A percentile compares a stretch with the other conserved stretches of the same genome.
Conservation (phyloP, 768 basidiomycete genomes). For the Naematelia encephala region DNA sequence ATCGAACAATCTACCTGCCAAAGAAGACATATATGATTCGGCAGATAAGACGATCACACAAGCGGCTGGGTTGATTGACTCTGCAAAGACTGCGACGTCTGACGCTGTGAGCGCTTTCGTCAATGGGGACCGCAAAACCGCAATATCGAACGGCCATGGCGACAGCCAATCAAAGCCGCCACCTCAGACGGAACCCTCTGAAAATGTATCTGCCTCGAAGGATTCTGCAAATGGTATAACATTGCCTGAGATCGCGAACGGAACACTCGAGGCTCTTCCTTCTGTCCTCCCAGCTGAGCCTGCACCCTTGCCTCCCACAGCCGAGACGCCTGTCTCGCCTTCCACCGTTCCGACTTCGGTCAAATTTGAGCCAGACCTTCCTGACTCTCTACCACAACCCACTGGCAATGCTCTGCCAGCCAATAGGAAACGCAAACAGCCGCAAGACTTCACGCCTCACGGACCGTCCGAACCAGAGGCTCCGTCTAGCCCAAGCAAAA, state of each 20-base stretch:
- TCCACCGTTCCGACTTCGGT: constrained; percentile 9
- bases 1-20: background rate
- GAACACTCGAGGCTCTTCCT: background rate
- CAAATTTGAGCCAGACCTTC: constrained; percentile 31
- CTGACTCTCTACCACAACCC: constrained; percentile 27
- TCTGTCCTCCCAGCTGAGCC: background rate
- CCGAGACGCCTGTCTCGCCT: constrained; percentile 6
- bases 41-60: background rate
- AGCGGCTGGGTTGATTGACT: background rate
- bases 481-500: constrained; percentile 34
- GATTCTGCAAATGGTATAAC: background rate
- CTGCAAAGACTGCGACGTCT: background rate
- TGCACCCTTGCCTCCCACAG: background rate
- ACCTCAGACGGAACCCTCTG: constrained; percentile 8
- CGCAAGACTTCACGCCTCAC: constrained; percentile 38
- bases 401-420: constrained; percentile 21
- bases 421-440: constrained; percentile 41
- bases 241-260: background rate
- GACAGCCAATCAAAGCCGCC: background rate
- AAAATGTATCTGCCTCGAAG: constrained; percentile 1
- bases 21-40: background rate
- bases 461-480: constrained; percentile 19
- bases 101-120: background rate
- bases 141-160: background rate
- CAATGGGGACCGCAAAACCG: background rate